Evolutionary conservation across 1,139 yeast genomes (phyloP), one percentile per base, ranked within the genome.

Genomic region (Taphrina wiesneri): DNA sequence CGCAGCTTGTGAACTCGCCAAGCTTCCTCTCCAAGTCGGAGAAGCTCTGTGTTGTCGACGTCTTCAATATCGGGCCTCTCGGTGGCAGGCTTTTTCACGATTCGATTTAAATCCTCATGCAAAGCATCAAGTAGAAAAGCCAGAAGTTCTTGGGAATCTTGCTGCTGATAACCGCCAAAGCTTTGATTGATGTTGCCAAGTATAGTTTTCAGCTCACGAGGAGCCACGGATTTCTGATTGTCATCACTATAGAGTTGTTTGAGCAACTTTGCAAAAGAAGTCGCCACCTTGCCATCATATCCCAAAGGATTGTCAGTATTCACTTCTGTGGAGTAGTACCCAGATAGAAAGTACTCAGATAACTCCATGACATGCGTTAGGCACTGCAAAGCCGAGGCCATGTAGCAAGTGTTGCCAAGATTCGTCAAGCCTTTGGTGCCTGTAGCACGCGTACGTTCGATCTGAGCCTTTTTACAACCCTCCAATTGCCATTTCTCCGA

Each of bases 331-430:
- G 81, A 80, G 74, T 80, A 88, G n/a, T 83, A 79, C 64, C 84
- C 82, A 73, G 83, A 84, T 41, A 76, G 65, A 73, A 93, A 93
- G 75, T 90, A 93, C 57, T 85, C 81, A 19, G 87, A 84, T 49
- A 93, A 77, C 74, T 91, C 97, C 0, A 96, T 96, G 13, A 92
- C 82, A 74, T 93, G 99, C 0, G 86, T 82, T 61, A 93, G 78
- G 74, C 98, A 93, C 75, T 93, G 99, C 65, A 93, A 78, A 0
- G 98, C 97, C 17, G 97, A 90, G 76, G 93, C 93, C 98, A 93
- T 93, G 75, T 91, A 93, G 75, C 99, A 93, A 0, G 97, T 88
- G 74, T 93, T 93, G 5, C 99, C 99, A 70, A 93, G 78, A 74
- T 93, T 93, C 54, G 82, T 81, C 62, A 93, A 78, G 0, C 99